phyloP scores from a whole-genome alignment of 225 moss, liverwort and hornwort genomes.

The Marchantia paleacea region DNA sequence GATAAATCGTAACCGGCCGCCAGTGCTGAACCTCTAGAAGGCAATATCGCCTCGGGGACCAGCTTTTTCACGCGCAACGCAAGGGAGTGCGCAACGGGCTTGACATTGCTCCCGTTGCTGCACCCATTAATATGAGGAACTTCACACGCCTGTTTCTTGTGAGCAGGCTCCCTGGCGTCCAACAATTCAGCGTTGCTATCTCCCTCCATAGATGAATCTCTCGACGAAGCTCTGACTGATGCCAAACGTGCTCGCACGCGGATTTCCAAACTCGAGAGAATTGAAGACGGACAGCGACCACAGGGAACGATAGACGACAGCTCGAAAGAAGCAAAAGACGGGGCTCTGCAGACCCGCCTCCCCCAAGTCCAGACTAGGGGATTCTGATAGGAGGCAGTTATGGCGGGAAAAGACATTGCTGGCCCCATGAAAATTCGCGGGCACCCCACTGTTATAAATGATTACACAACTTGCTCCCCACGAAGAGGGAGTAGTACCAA shows the following conservation, averaged over 20 bases:
- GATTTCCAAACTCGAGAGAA: no score
- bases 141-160: slow-evolving; percentile 35
- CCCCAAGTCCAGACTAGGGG: neutral
- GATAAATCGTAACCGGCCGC: slow-evolving; percentile 91
- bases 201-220: slow-evolving; percentile 1
- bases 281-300: neutral
- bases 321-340: neutral
- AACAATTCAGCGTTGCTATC: neutral
- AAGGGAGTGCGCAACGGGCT: slow-evolving; percentile 28
- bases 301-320: neutral
- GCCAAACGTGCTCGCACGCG: neutral
- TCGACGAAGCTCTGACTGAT: neutral
- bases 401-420: neutral
- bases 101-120: slow-evolving; percentile 22
- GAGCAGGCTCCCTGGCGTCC: slow-evolving; percentile 29
- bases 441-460: neutral
- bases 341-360: no score
- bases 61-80: slow-evolving; percentile 74
- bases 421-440: neutral
- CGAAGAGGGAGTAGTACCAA: neutral
- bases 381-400: neutral
- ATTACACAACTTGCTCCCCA: neutral
- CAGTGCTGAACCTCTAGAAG: slow-evolving; percentile 60
- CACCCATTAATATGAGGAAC: neutral
- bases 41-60: slow-evolving; percentile 63